Base-by-base conservation (phyloP, 805 yeast species). In the Candida maltosa region DNA sequence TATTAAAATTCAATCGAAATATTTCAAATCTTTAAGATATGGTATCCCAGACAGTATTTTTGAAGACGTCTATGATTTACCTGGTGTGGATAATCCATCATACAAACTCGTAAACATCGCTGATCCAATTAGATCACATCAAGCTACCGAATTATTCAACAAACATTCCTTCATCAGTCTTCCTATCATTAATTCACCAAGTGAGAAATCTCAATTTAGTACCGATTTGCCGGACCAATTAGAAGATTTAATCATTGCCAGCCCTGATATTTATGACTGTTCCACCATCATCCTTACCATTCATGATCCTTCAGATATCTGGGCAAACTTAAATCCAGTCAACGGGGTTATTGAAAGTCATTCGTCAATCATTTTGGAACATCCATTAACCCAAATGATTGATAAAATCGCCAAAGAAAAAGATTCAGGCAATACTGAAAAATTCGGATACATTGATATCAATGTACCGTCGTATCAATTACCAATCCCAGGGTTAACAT, bases 241-340 rank as follows among this genome's bases (percentile, higher is more conserved):
- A 49, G 84, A 75, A 37, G 85, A 76, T 54, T 81, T 76, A 47
- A 77, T 82, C 9, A 52, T 87, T 31, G 80, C 89, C n/a, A 74
- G 89, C 10, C 80, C 87, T 8, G 73, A 77, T 37, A 73, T 89
- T 17, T 77, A 77, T 54, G 73, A 75, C 9, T 63, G 80, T 25
- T 73, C 76, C n/a, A 76, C 83, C 5, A 58, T 89, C 5, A 62
- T 88, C 7, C 64, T 91, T 6, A 56, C 86, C 5, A 77, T 89
- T 14, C 97, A 89, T 58, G 97, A 89, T 51, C 87, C 97, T 3
- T 86, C 96, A 5, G 89, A 87, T 40, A 73, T 93, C 5, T 88
- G 96, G 95, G 95, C 94, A 2, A 78, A 81, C 45, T 65, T 81
- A 26, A 88, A 87, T 54, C 86, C 95, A 0, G 58, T 80, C 4